A percentile compares a stretch with the other conserved stretches of the same genome.
Evolutionary conservation across 345 rosid genomes (phyloP).

Genomic region (Pistacia atlantica): DNA sequence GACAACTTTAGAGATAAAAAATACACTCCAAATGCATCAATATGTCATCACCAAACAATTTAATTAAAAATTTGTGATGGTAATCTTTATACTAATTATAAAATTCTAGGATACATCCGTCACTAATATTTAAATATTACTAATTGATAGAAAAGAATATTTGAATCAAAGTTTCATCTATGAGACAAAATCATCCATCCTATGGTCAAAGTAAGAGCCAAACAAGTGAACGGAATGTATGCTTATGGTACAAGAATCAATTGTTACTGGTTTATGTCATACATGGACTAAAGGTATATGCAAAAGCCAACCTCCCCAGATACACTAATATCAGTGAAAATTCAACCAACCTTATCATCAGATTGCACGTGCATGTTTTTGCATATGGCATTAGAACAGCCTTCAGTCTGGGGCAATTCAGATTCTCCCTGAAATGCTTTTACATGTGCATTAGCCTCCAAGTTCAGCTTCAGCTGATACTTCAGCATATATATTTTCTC

Average conservation of each 20-base stretch:
- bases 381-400: not conserved
- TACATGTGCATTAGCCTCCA: not conserved
- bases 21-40: conserved; percentile 1
- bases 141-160: not conserved
- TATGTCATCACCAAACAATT: not conserved
- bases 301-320: not conserved
- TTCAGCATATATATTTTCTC: conserved; percentile 20
- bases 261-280: not conserved
- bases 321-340: not conserved
- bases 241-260: not conserved
- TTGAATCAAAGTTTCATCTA: not conserved
- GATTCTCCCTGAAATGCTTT: conserved; percentile 22
- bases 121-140: not conserved
- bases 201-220: not conserved
- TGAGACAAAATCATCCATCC: not conserved
- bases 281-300: not conserved
- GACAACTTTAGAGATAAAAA: not conserved
- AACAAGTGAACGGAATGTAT: not conserved
- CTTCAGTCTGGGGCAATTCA: conserved; percentile 11
- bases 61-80: conserved; percentile 1
- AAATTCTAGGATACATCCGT: not conserved
- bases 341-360: conserved; percentile 37
- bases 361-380: conserved; percentile 19
- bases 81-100: not conserved
- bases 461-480: conserved; percentile 18